Evolutionary conservation across 768 basidiomycete genomes (phyloP).

Genomic region (Astraeus odoratus): DNA sequence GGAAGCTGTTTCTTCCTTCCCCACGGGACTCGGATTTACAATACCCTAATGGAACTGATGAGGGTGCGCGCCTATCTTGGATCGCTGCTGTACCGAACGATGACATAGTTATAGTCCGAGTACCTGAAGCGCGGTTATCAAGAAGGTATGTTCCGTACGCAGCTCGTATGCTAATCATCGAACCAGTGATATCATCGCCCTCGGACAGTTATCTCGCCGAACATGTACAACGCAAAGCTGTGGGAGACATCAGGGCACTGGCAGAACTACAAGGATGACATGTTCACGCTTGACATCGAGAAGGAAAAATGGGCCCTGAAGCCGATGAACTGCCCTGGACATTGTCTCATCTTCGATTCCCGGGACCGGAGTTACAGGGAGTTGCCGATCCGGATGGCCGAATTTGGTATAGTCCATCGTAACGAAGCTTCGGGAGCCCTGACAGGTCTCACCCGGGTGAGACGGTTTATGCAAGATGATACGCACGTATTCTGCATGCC

Average conservation of each 20-base stretch:
- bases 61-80: constrained; percentile 46
- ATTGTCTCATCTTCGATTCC: constrained; percentile 92
- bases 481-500: constrained; percentile 99
- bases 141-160: constrained; percentile 51
- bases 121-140: constrained; percentile 95
- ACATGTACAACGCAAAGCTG: constrained; percentile 93
- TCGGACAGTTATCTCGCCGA: constrained; percentile 83
- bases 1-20: constrained; percentile 97
- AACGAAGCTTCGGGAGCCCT: constrained; percentile 96
- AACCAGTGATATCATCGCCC: constrained; percentile 9
- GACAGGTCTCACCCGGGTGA: constrained; percentile 86
- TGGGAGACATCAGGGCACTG: constrained; percentile 99
- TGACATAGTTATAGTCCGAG: constrained; percentile 49
- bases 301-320: too few relatives aligned
- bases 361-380: constrained; percentile 92
- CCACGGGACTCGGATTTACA: constrained; percentile 95
- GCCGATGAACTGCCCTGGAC: constrained; percentile 99
- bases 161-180: not conserved
- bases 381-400: constrained; percentile 94
- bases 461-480: constrained; percentile 96
- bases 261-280: constrained; percentile 97
- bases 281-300: constrained; percentile 90
- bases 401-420: constrained; percentile 95
- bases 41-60: constrained; percentile 85
- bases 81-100: constrained; percentile 1